Evolutionary conservation across 2,329 filamentous ascomycete species (phyloP).

Genomic region (Trichoderma guizhouense): DNA sequence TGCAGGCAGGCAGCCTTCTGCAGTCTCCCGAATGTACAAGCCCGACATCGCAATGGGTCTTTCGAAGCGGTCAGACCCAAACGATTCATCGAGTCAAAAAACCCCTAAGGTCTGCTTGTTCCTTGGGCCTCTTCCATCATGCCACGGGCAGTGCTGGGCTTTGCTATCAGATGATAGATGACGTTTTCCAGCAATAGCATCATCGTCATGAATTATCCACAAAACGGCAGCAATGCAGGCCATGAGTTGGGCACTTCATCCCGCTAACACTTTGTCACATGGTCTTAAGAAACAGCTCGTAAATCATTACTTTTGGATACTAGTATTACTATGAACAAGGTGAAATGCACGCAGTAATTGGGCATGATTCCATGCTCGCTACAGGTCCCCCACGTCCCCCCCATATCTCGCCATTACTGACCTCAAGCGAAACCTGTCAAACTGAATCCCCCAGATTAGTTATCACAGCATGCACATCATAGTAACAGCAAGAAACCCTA

Average conservation of each 20-base stretch:
- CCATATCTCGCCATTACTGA: neutral
- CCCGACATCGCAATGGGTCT: neutral
- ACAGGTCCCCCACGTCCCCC: neutral
- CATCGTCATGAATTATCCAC: neutral
- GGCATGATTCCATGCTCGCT: neutral
- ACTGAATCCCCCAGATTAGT: neutral
- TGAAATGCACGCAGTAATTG: neutral
- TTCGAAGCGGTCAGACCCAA: conserved; percentile 5
- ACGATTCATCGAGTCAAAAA: neutral
- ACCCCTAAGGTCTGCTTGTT: too few species aligned
- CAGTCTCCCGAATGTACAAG: neutral
- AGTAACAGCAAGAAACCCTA: neutral
- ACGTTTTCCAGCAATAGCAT: neutral
- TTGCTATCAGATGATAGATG: neutral
- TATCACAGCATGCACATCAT: neutral
- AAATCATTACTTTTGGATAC: neutral
- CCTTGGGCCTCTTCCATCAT: neutral
- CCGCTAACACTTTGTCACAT: neutral
- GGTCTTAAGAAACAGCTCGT: neutral
- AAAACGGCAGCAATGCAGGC: neutral
- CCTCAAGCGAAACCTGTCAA: neutral
- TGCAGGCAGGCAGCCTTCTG: neutral
- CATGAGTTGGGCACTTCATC: neutral
- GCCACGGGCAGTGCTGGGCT: neutral
- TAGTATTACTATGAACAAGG: neutral